A percentile compares a stretch with the other conserved stretches of the same genome.
Conservation (phyloP, 306 rosid genomes). For the Carpinus fangiana region DNA sequence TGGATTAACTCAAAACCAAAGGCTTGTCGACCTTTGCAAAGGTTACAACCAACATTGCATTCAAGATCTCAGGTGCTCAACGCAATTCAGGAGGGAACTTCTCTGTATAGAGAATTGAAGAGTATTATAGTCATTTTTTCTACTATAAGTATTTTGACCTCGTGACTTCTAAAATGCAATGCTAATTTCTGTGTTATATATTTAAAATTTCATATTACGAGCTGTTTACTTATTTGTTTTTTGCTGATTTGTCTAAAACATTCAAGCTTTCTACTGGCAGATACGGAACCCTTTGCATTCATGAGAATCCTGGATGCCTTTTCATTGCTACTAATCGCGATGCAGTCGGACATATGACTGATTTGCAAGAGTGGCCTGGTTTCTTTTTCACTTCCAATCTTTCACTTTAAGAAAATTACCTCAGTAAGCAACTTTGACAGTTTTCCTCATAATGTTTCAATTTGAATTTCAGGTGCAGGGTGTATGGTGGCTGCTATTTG, state of each 20-base stretch:
- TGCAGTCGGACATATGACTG: conserved; percentile 77
- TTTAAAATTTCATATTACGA: conserved; percentile 3
- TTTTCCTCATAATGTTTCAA: conserved; percentile 21
- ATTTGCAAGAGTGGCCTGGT: conserved; percentile 94
- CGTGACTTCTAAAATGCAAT: conserved; percentile 5
- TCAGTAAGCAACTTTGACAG: conserved; percentile 18
- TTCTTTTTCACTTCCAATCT: conserved; percentile 26
- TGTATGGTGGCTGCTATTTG: conserved; percentile 95
- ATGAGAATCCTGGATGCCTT: conserved; percentile 96
- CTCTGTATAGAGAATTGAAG: background rate
- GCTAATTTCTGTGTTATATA: conserved; percentile 1
- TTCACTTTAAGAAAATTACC: conserved; percentile 2
- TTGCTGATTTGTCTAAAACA: conserved; percentile 5
- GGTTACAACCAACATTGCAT: background rate
- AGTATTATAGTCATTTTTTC: background rate
- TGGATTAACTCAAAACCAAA: background rate
- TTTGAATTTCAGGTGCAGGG: conserved; percentile 75
- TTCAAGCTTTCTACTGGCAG: conserved; percentile 41
- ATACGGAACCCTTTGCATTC: conserved; percentile 92
- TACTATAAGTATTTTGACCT: background rate
- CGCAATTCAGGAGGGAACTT: background rate
- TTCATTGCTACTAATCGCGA: conserved; percentile 95
- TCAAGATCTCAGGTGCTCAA: background rate
- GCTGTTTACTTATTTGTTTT: conserved; percentile 17
- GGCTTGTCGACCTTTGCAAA: background rate